Percentiles rank a stretch among this genome's conserved stretches.
phyloP scores from a whole-genome alignment of 768 basidiomycete genomes.

The Suillus plorans region DNA sequence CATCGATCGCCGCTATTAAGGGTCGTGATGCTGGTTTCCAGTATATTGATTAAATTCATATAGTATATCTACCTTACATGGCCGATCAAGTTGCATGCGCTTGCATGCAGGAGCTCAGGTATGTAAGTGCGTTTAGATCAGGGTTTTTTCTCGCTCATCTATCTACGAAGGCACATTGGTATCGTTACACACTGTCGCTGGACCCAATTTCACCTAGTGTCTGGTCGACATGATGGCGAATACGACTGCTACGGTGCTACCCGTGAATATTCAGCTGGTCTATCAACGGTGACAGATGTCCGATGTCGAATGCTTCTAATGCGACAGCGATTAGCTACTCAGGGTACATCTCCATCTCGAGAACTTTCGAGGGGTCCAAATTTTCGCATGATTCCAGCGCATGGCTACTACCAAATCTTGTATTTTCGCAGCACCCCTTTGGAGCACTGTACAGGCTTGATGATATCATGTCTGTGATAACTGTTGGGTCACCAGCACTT shows the following conservation, averaged over 20 bases:
- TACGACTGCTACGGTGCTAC: no score
- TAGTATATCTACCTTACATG: not conserved
- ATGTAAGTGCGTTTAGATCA: not conserved
- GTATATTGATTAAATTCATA: not conserved
- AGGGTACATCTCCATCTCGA: conserved; percentile 12
- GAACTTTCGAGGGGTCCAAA: conserved; percentile 15
- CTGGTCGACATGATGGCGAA: conserved; percentile 1
- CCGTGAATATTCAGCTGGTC: no score
- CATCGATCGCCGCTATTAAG: not conserved
- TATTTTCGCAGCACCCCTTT: conserved; percentile 50
- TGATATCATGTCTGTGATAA: conserved; percentile 41
- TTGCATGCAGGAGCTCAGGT: not conserved
- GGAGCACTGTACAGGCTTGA: conserved; percentile 38
- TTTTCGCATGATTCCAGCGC: conserved; percentile 37
- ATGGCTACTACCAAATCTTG: conserved; percentile 50
- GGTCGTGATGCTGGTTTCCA: not conserved
- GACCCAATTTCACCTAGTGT: conserved; percentile 13
- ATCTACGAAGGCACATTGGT: not conserved
- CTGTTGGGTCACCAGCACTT: conserved; percentile 43
- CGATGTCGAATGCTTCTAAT: not conserved
- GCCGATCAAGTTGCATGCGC: no score
- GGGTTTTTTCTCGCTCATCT: not conserved
- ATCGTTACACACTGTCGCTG: not conserved
- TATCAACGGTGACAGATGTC: not conserved
- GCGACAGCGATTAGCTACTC: conserved; percentile 8